Base-by-base conservation (phyloP, 2,329 filamentous ascomycete species). In the Dactylellina haptotyla region DNA sequence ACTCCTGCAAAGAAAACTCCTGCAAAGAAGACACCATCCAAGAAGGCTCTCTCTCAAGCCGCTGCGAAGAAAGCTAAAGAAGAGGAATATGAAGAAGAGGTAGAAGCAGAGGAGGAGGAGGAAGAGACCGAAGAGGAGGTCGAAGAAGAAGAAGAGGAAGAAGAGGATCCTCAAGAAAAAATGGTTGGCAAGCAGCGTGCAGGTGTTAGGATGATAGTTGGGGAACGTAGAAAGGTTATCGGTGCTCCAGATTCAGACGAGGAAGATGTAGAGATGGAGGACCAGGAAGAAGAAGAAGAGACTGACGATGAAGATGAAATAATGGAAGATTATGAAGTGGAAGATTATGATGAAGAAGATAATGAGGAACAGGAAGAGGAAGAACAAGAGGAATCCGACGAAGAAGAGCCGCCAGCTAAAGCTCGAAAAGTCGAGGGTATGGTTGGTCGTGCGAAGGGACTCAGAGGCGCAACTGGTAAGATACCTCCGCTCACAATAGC, bases 401-500 rank as follows among this genome's bases (percentile, higher is more conserved):
- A 54, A 39, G 50, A 34, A n/a, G 12, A 56, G 18, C 18, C 8
- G 14, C 23, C 37, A 28, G 30, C n/a, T n/a, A n/a, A 34, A 10
- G 6, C 30, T 8, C 1, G 34, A 37, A 54, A 54, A 25, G 45
- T 73, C 39, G 34, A 65, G 6, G 69, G 69, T 32, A 61, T 41
- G 4, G 45, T 66, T 10, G 10, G 37, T 57, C 69, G 61, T 23
- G 69, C 69, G 14, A 34, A n/a, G 23, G 54, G 25, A n/a, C 53
- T 73, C n/a, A n/a, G n/a, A n/a, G 14, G 20, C 10, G 23, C 50
- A 54, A 45, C 23, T 20, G 69, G 69, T 41, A 54, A 65, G 30
- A 62, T 46, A 23, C 61, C 54, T 37, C 69, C 69, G 16, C 16
- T 26, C 26, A 54, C 54, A 50, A 50, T 73, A 16, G 14, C 23